Conservation (phyloP, 2,329 filamentous ascomycete species). For the Camillea tinctor region DNA sequence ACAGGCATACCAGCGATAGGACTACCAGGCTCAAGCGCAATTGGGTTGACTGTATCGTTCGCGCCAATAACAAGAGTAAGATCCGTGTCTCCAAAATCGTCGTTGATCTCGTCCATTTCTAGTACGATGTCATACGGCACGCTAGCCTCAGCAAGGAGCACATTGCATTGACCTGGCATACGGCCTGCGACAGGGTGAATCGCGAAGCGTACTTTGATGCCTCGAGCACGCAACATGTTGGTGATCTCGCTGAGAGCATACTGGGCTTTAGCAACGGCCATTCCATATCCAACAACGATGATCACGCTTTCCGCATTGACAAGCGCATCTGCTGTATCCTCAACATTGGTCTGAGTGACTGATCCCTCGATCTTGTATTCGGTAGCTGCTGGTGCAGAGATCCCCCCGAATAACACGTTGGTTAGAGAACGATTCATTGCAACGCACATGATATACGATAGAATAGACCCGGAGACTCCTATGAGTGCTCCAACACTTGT, state of each 20-base stretch:
- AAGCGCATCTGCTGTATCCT: constrained; percentile 76
- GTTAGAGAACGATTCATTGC: constrained; percentile 91
- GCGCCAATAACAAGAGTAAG: constrained; percentile 86
- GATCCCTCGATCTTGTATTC: constrained; percentile 78
- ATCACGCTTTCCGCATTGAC: constrained; percentile 80
- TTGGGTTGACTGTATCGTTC: constrained; percentile 91
- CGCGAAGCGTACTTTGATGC: constrained; percentile 80
- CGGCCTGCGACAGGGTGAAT: constrained; percentile 88
- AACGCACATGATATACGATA: constrained; percentile 84
- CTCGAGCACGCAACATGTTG: constrained; percentile 67
- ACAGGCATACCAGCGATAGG: constrained; percentile 92
- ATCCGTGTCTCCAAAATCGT: constrained; percentile 83
- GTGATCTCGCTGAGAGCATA: constrained; percentile 87
- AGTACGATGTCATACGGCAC: constrained; percentile 91
- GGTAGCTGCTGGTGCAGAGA: constrained; percentile 59
- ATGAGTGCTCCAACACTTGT: constrained; percentile 86
- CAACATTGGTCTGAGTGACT: constrained; percentile 74
- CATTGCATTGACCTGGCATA: constrained; percentile 93
- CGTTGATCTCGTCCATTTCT: constrained; percentile 96
- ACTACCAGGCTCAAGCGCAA: constrained; percentile 78
- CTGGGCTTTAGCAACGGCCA: constrained; percentile 92
- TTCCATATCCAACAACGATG: constrained; percentile 88
- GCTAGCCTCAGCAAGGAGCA: constrained; percentile 80
- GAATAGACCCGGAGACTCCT: constrained; percentile 82
- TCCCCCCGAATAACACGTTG: constrained; percentile 85